These are phyloP conservation scores for Pseudocercospora fuligena DNA, from an alignment of 2,329 filamentous ascomycete genomes.

Conservation along the genomic window DNA sequence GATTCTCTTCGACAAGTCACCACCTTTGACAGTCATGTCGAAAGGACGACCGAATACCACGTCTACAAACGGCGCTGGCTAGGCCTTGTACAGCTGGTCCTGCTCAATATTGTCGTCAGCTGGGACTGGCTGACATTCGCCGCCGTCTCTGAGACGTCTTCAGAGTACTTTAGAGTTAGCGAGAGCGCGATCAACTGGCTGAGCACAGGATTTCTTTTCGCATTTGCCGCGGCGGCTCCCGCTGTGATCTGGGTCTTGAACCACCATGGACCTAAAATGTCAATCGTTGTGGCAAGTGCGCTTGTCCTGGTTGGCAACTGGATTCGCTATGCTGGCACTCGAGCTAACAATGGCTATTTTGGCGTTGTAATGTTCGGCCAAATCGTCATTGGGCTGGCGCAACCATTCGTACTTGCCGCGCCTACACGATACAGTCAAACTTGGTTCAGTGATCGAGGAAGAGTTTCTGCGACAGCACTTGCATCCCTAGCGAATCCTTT, in stretches of 20 bases:
- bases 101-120: conserved; percentile 90
- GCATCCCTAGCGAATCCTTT: conserved; percentile 87
- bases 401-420: conserved; percentile 88
- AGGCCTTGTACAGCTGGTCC: conserved; percentile 78
- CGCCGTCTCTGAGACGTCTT: conserved; percentile 75
- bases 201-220: conserved; percentile 82
- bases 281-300: conserved; percentile 73
- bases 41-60: conserved; percentile 27
- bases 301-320: conserved; percentile 85
- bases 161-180: conserved; percentile 74
- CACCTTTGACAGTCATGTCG: neutral
- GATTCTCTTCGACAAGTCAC: neutral
- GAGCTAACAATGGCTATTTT: conserved; percentile 61
- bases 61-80: conserved; percentile 90
- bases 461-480: conserved; percentile 85
- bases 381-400: conserved; percentile 83
- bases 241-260: conserved; percentile 77
- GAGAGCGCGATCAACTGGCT: conserved; percentile 90
- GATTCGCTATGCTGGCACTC: conserved; percentile 58
- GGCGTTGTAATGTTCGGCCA: conserved; percentile 87
- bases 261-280: conserved; percentile 72
- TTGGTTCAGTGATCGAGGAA: conserved; percentile 86
- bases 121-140: conserved; percentile 98
- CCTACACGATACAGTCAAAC: conserved; percentile 90
- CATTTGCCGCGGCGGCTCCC: conserved; percentile 76